Evolutionary conservation across 2,329 filamentous ascomycete species (phyloP), one percentile per base, ranked within the genome.

Genomic region (Periglandula ipomoeae): DNA sequence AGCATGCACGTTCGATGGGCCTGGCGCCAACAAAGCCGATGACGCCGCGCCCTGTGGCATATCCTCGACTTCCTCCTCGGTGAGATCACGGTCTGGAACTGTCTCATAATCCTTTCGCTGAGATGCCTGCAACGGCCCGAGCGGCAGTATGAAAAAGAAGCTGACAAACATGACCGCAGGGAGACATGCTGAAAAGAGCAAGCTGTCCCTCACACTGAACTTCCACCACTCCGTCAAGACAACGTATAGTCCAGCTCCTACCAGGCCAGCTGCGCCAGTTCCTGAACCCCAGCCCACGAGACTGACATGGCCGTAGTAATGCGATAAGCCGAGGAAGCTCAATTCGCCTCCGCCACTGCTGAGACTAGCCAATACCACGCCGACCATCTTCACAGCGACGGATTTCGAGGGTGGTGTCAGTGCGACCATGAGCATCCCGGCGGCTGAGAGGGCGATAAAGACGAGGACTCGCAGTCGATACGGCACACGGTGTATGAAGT

Each of bases 231-330:
- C 90, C 1, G 91, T 97, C 50, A 93, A 76, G 43, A 91, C 61
- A 7, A 94, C 87, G 67, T 97, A 98, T 13, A 91, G 74, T 0
- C 89, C 89, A 1, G 91, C 89, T 5, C 93, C 93, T 1, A 91
- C 74, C 50, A 98, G 66, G 0, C 91, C 91, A 1, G 91, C 91
- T 0, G 86, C 91, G 1, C 91, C 91, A 0, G 91, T 96, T 0
- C 91, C 91, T 54, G 86, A 91, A 0, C 89, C 87, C 93, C 93
- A 98, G 32, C 88, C 84, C 0, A 90, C 90, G 17, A 97, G 75
- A 57, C 88, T 89, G 66, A 87, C 84, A 8, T 81, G 83, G 0
- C 91, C 93, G 60, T 97, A 97, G 70, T 86, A 96, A 64, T 97
- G 91, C 13, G 91, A 95, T 59, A 98, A 69, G 1, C 89, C 86